phyloP scores from a whole-genome alignment of 208 protist genomes.

The Trypanosoma avium region DNA sequence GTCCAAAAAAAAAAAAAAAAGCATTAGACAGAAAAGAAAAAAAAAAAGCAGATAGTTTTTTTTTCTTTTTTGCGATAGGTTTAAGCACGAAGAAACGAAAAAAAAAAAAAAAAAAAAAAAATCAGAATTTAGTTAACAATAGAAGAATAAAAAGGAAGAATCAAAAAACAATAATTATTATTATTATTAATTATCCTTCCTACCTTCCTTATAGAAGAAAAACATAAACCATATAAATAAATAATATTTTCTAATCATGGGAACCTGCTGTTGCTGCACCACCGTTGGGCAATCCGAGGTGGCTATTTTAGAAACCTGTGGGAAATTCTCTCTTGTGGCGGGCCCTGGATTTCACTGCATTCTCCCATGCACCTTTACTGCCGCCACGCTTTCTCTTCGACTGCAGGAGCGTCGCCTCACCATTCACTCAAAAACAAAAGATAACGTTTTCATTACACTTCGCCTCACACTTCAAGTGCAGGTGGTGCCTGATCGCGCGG shows the following conservation, averaged over 20 bases:
- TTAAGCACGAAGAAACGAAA: not conserved
- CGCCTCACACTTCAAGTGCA: slow-evolving; percentile 59
- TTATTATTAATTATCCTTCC: no score
- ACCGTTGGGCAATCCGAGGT: slow-evolving; percentile 59
- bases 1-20: no score
- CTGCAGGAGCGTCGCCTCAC: slow-evolving; percentile 41
- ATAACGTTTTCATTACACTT: slow-evolving; percentile 83
- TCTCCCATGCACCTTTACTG: slow-evolving; percentile 39
- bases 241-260: not conserved
- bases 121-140: no score
- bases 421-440: slow-evolving; percentile 80
- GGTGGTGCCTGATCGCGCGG: slow-evolving; percentile 38
- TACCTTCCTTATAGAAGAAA: no score
- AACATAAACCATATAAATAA: slow-evolving; percentile 8
- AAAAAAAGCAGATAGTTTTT: no score
- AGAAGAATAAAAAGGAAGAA: no score
- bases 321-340: slow-evolving; percentile 43
- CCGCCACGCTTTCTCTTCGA: slow-evolving; percentile 38
- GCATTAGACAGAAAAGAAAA: no score
- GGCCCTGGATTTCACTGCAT: slow-evolving; percentile 63
- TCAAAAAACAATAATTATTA: no score
- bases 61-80: not conserved
- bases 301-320: slow-evolving; percentile 67
- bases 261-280: slow-evolving; percentile 31
- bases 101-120: slow-evolving; percentile 15